Evolutionary conservation across 257 asterid species (phyloP), one percentile per base, ranked within the genome.

Genomic region (Ehretia macrophylla): DNA sequence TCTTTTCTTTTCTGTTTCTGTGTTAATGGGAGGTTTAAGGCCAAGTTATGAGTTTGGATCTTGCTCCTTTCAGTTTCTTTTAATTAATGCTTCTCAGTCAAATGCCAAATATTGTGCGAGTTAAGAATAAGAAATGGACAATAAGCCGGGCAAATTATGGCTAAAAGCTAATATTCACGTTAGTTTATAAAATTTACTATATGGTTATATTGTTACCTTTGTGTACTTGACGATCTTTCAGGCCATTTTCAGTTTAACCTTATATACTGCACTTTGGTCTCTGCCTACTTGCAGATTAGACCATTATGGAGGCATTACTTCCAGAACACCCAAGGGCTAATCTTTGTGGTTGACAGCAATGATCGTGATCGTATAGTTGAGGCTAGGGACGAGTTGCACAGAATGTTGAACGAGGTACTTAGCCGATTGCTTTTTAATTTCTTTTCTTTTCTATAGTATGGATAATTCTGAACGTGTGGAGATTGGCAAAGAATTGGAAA

Each of bases 291-390:
- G 13, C 77, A 85, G 95, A 86, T 86, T 72, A 85, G 95, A 53
- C 95, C 95, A 73, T 58, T 86, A 75, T 86, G 95, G 92, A 86
- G 95, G 74, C 92, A 83, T 67, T 86, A 86, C 79, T 86, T 86
- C 70, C 95, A 86, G 72, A 86, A 86, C 78, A 86, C 91, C 17
- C 95, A 86, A 77, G 95, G 95, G 59, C 81, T 86, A 62, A 86
- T 86, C 63, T 86, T 86, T 58, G 95, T 86, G 60, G 95, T 86
- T 23, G 95, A 86, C 58, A 86, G 95, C 56, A 86, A 86, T 65
- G 95, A 86, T 69, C 77, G 95, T 32, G 95, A 86, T 51, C 95
- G 95, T 86, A 90, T 78, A 52, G 90, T 85, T 78, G 95, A 85
- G 73, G 95, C 95, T 44, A 83, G 95, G 72, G 95, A 85, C 32